phyloP scores from a whole-genome alignment of 2,329 filamentous ascomycete genomes.

The Lasiodiplodia theobromae region DNA sequence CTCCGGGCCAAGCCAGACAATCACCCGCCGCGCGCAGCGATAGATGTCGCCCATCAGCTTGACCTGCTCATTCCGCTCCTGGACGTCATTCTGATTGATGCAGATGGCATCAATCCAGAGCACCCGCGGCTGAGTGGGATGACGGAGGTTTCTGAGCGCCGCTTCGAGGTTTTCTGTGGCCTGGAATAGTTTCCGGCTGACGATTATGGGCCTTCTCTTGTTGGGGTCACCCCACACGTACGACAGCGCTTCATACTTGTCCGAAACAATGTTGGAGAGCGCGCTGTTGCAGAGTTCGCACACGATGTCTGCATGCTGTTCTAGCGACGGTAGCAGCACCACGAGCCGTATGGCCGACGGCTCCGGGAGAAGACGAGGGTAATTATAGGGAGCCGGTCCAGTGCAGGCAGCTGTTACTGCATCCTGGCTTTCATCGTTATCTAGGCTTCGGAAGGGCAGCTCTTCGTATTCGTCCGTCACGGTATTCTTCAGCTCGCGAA shows the following conservation, averaged over 20 bases:
- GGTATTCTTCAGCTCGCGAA: too few relatives aligned
- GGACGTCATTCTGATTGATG: slow-evolving; percentile 41
- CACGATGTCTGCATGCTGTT: background rate
- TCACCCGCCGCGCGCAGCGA: slow-evolving; percentile 41
- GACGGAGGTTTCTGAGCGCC: slow-evolving; percentile 28
- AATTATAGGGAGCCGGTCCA: background rate
- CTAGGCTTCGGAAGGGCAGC: background rate
- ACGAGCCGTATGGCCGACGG: background rate
- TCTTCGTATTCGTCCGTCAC: too few relatives aligned
- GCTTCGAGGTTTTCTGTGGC: slow-evolving; percentile 22
- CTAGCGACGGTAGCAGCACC: background rate
- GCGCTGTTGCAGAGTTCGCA: background rate
- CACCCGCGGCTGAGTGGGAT: background rate
- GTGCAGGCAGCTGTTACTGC: background rate
- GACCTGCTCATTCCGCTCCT: slow-evolving; percentile 46
- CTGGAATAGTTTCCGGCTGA: slow-evolving; percentile 2
- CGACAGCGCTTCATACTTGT: slow-evolving; percentile 36
- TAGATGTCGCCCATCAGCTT: slow-evolving; percentile 47
- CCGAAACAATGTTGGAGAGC: background rate
- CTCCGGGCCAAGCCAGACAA: slow-evolving; percentile 41
- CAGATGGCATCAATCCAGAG: slow-evolving; percentile 50
- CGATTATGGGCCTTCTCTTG: slow-evolving; percentile 1
- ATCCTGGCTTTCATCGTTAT: too few relatives aligned
- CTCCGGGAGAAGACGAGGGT: background rate
- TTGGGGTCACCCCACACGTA: slow-evolving; percentile 34